Evolutionary conservation across 75 land plant species (phyloP).

Genomic region (Adiantum capillusveneris): DNA sequence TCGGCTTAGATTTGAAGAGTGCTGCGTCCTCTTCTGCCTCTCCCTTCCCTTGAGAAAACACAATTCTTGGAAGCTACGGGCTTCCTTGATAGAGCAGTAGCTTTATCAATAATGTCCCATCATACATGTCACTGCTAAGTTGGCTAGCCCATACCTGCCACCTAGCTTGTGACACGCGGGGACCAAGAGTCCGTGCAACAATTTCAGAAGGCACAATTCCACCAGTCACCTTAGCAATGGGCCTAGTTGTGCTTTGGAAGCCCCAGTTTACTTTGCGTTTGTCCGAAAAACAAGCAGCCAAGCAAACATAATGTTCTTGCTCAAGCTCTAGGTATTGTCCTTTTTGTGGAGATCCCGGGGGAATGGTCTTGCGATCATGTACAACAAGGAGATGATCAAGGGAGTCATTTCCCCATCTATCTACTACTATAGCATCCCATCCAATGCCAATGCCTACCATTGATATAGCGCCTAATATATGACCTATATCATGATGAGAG

Average conservation of each 20-base stretch:
- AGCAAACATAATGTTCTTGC: conserved; percentile 78
- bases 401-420: conserved; percentile 48
- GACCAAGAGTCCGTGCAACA: not conserved
- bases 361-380: too few relatives aligned
- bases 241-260: conserved; percentile 18
- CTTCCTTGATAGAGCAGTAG: conserved; percentile 68
- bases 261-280: conserved; percentile 5
- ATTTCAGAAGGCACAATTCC: conserved; percentile 1
- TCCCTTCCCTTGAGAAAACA: too few relatives aligned
- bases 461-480: conserved; percentile 79
- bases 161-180: conserved; percentile 15
- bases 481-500: conserved; percentile 95
- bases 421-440: conserved; percentile 77
- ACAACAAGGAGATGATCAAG: conserved; percentile 57
- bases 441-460: conserved; percentile 78
- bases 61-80: conserved; percentile 30
- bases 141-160: conserved; percentile 68
- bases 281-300: conserved; percentile 51
- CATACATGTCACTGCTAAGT: conserved; percentile 85
- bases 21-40: too few relatives aligned
- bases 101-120: conserved; percentile 81
- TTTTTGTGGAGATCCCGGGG: conserved; percentile 8
- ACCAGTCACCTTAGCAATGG: conserved; percentile 1
- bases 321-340: conserved; percentile 70
- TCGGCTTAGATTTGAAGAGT: too few relatives aligned